A percentile compares a stretch with the other conserved stretches of the same genome.
Evolutionary conservation across 345 rosid genomes (phyloP).

Genomic region (Firmiana major): DNA sequence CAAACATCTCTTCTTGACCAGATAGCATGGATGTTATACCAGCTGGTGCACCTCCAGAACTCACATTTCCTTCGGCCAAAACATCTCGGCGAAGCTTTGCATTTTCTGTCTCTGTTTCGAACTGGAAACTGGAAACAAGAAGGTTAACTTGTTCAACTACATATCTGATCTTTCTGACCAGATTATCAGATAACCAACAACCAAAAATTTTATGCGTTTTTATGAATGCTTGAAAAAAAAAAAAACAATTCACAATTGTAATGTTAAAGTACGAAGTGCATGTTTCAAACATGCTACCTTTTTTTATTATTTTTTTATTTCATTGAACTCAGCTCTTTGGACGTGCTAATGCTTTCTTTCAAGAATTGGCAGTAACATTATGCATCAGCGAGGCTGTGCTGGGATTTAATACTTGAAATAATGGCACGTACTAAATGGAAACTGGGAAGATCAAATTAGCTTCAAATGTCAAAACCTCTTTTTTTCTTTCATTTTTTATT

Average conservation of each 20-base stretch:
- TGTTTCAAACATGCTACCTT: neutral
- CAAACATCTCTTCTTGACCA: slow-evolving; percentile 91
- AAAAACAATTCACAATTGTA: neutral
- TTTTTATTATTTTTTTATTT: too few relatives aligned
- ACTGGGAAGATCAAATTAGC: neutral
- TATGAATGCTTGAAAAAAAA: neutral
- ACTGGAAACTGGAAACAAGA: slow-evolving; percentile 63
- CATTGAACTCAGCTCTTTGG: neutral
- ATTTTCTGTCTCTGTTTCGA: slow-evolving; percentile 84
- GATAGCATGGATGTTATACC: slow-evolving; percentile 73
- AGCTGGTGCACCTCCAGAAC: slow-evolving; percentile 63
- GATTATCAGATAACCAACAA: neutral
- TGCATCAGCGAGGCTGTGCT: neutral
- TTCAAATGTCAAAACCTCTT: neutral
- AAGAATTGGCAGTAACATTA: neutral
- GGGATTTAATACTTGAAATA: neutral
- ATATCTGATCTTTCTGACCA: neutral
- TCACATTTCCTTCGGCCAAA: slow-evolving; percentile 63
- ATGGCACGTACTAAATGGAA: neutral
- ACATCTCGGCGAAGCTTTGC: slow-evolving; percentile 74
- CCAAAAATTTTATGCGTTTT: neutral
- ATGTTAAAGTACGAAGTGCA: neutral
- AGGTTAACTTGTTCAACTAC: slow-evolving; percentile 7
- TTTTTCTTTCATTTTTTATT: neutral
- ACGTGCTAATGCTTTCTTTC: neutral